Evolutionary conservation across 352 stramenopile species (phyloP), one percentile per base, ranked within the genome.

Genomic region (Phytophthora fragariae): DNA sequence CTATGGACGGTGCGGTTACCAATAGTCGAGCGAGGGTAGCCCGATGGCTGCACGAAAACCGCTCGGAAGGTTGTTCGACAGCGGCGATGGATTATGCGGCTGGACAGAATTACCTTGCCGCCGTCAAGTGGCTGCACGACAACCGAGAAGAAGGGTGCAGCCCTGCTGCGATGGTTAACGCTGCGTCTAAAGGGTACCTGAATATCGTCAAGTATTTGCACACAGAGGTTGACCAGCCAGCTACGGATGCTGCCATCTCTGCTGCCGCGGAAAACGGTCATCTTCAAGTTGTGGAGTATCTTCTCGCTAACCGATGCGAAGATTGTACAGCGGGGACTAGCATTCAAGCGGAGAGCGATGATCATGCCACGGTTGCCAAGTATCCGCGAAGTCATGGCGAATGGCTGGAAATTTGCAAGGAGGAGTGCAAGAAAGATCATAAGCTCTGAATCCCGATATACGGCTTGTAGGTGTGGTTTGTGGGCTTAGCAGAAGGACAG

Each of bases 151-250:
- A 59, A 58, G 53, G 68, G 2, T 77, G 70, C 54, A 75, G 39
- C 3, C 31, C 46, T 41, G 53, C 49, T 29, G 72, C 67, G 9
- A 57, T 80, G 53, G 27, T 62, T 4, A 60, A 46, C 9, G 69
- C 69, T 9, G 68, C 59, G 4, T 62, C 49, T 15, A 73, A 67
- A 33, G 70, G 65, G 4, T 66, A 68, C 10, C 9, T 77, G 17
- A 35, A 75, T 46, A 37, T 77, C 1, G 70, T 81, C 19, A 55
- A 70, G 29, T 81, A 68, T 35, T 37, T 81, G 17, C 46, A 75
- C n/a, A 19, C 12, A 4, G 49, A 68, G 1, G 37, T 70, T 14
- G 27, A 56, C 24, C 53, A 65, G 17, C 33, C 24, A 57, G 61
- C 19, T 55, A 72, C 62, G 19, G 59, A 65, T n/a, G 49, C 61